Evolutionary conservation across 208 protist species (phyloP), one percentile per base, ranked within the genome.

Genomic region (Blechomonas ayalai): DNA sequence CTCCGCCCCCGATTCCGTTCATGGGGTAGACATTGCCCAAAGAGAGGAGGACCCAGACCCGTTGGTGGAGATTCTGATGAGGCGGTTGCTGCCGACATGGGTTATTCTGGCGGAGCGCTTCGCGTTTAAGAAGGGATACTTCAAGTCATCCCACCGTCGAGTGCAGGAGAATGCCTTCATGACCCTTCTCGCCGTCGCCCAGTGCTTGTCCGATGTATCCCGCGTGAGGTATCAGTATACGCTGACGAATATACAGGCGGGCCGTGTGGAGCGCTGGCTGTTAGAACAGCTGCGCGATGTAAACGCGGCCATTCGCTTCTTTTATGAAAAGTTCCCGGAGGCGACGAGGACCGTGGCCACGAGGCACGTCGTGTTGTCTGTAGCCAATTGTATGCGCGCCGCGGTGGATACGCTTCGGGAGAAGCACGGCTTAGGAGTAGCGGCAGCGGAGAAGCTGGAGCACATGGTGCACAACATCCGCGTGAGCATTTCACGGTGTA

Each of bases 161-260:
- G 74, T 67, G n/a, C 74, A 77, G 56, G 74, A 89, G 72, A 83
- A 83, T 45, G 80, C 71, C n/a, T 84, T 89, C 56, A 79, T 89
- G 54, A 59, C 59, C 22, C 66, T 89, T 7, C 75, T 89, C 40
- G 73, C 80, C 7, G 62, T 89, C 35, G 67, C 66, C 40, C 65
- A 80, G 55, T 84, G 74, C 33, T 49, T 89, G 18, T 60, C 56
- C 3, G 55, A 51, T 13, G 47, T 89, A 25, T 45, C 54, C 4
- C 50, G 54, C 12, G 66, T 81, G 18, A 83, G 82, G 73, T 82
- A 76, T 40, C 67, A 74, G 45, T 74, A 77, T 48, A 62, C 60
- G 0, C 57, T 45, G 24, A 70, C 54, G 25, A 59, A 59, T 19
- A 31, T 36, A 27, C 73, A 89, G 55, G 71, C 72, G 25, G 33